Base-by-base conservation (phyloP, 139 green algal species). In the Chlamydomonas urium region DNA sequence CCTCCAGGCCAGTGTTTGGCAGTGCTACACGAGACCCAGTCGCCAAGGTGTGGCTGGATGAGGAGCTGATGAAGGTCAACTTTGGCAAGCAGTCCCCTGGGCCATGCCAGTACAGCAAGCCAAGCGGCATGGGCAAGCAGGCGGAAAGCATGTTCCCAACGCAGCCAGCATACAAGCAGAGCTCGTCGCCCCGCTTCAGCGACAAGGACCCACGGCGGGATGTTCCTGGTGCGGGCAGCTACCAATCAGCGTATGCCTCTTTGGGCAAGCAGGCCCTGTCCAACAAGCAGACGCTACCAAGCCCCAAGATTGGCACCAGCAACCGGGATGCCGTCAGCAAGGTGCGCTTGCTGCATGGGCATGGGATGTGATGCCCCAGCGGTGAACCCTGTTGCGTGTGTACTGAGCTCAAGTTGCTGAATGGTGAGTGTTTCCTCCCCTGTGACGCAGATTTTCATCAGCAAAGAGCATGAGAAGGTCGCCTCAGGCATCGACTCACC, bases 391-490 rank as follows among this genome's bases (percentile, higher is more conserved):
- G 14, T 50, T 50, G 42, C 14, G 42, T 35, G 4, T 60, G 65
- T 26, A 63, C 14, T 63, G 53, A 63, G 26, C 53, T 56, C 21
- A 56, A 56, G 21, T 56, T 17, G 17, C 17, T 56, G 45, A 17
- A 56, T 56, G 17, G 45, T 26, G 45, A 17, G 17, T 56, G 45
- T 21, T 56, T 56, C 21, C 21, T 56, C 17, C 21, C 21, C 10
- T 63, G 56, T 28, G 56, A 2, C 47, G 26, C 73, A 89, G 84
- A 79, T 85, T 26, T 88, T 90, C 68, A 88, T 90, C 53, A 82
- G 71, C 23, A 82, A 82, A 59, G 86, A 91, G 73, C 86, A 91
- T 42, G 86, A 88, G 47, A 91, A 91, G 78, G 72, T 66, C 38
- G 57, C 47, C 3, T 86, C 66, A 38, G 81, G 86, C 10, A 70